Percentiles rank a stretch among this genome's conserved stretches.
Evolutionary conservation across 345 rosid genomes (phyloP).

Genomic region (Bruguiera sexangula): DNA sequence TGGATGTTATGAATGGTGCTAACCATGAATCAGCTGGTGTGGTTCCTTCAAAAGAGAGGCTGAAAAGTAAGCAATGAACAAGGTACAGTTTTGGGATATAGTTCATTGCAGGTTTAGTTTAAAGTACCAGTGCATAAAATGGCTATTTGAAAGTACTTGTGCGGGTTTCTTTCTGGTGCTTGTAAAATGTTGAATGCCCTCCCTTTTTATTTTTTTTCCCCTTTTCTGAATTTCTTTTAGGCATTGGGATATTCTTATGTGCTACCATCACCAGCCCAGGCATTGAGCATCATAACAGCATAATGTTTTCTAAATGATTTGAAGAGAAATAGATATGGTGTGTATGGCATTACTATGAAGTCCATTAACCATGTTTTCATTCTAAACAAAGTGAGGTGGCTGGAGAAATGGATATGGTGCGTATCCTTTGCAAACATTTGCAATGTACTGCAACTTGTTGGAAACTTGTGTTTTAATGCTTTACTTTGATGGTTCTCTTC

Average conservation of each 20-base stretch:
- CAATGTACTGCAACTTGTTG: too few species aligned
- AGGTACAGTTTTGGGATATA: slow-evolving; percentile 29
- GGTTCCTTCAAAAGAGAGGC: slow-evolving; percentile 60
- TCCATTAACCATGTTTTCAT: background rate
- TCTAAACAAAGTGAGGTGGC: background rate
- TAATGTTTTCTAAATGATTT: background rate
- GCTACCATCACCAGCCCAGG: too few species aligned
- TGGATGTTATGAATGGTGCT: slow-evolving; percentile 44
- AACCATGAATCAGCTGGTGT: slow-evolving; percentile 50
- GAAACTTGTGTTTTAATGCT: too few species aligned
- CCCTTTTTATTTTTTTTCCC: too few species aligned
- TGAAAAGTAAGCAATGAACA: slow-evolving; percentile 54
- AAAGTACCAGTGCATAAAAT: background rate
- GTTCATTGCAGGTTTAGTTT: background rate
- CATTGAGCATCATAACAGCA: background rate
- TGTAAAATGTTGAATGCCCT: background rate
- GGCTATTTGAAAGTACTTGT: background rate
- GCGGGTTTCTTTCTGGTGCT: background rate
- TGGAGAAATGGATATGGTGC: too few species aligned
- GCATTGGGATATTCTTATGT: too few species aligned
- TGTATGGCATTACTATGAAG: background rate
- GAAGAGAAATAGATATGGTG: background rate
- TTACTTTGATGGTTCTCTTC: too few species aligned
- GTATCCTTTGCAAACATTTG: too few species aligned
- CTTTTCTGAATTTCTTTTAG: too few species aligned